A percentile compares a stretch with the other conserved stretches of the same genome.
Conservation (phyloP, 1,139 yeast genomes). For the Hemisphaericaspora lyxosophila region DNA sequence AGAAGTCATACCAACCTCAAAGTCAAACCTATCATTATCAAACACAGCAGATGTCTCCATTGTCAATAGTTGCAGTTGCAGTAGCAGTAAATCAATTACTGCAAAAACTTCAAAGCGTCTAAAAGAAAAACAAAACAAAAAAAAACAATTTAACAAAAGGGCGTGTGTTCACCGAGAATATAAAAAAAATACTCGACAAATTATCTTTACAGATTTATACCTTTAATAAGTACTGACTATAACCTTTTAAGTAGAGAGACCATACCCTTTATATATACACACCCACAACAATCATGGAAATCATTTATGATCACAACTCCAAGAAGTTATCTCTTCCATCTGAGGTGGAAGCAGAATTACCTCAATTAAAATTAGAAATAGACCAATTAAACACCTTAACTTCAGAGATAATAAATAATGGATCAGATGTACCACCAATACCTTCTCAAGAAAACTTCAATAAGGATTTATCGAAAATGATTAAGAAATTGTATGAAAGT, state of each 20-base stretch:
- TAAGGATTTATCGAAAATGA: conserved; percentile 62
- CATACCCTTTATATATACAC: no score
- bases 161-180: no score
- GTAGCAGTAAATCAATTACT: no score
- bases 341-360: conserved; percentile 21
- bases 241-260: no score
- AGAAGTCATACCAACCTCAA: neutral
- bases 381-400: conserved; percentile 65
- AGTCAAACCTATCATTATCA: neutral
- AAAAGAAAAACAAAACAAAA: no score
- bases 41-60: neutral
- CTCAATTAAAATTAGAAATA: conserved; percentile 46
- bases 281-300: conserved; percentile 7
- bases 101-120: no score
- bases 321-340: conserved; percentile 28
- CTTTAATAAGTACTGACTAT: no score
- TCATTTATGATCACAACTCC: conserved; percentile 27
- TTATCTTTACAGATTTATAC: no score
- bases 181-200: no score
- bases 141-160: no score
- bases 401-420: conserved; percentile 56
- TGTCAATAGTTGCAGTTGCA: no score
- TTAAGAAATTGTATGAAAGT: conserved; percentile 70
- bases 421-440: conserved; percentile 70
- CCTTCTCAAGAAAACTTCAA: conserved; percentile 53